Base-by-base conservation (phyloP, 2,329 filamentous ascomycete genomes). In the Macrophomina tecta region DNA sequence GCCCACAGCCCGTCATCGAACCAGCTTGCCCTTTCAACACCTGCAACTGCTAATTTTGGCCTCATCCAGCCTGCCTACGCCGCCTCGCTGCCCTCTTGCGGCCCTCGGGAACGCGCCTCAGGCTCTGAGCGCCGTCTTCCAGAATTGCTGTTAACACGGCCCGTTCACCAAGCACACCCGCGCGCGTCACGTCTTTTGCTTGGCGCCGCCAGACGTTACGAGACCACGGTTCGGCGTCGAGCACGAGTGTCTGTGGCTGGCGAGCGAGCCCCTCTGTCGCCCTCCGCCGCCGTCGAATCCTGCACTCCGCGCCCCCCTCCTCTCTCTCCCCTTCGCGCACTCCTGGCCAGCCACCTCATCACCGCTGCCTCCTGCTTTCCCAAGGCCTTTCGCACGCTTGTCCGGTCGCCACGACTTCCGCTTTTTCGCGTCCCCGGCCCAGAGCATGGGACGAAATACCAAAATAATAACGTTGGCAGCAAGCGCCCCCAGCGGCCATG, bases 321-420 rank as follows among this genome's bases (percentile, higher is more conserved):
- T 23, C 23, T 23, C 2, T 40, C 34, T 12, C 52, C 32, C 40
- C 58, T 23, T 38, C 32, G 30, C 45, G 23, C 45, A 11, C 58
- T 62, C 58, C 58, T 28, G 58, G 23, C 58, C 42, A 48, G 58
- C 42, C 58, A 49, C 58, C 18, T 62, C 58, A 23, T 23, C 23
- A 23, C 23, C 23, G 18, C 18, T 36, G 18, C 58, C 32, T 14
- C 42, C 30, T 28, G 30, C 2, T 28, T 36, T 28, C 30, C 32
- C 14, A 45, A 40, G 32, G 9, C 14, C 42, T 4, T 30, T 28
- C 16, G 32, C 28, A 34, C 49, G 8, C 49, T 8, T 23, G 32
- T 16, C 52, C 4, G 32, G 14, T 55, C 32, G 52, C 7, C 52
- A 55, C 23, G 52, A 30, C 32, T 38, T 38, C 7, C 52, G 52